Evolutionary conservation across 2,329 filamentous ascomycete genomes (phyloP), one percentile per base, ranked within the genome.

Genomic region (Colletotrichum trifolii): DNA sequence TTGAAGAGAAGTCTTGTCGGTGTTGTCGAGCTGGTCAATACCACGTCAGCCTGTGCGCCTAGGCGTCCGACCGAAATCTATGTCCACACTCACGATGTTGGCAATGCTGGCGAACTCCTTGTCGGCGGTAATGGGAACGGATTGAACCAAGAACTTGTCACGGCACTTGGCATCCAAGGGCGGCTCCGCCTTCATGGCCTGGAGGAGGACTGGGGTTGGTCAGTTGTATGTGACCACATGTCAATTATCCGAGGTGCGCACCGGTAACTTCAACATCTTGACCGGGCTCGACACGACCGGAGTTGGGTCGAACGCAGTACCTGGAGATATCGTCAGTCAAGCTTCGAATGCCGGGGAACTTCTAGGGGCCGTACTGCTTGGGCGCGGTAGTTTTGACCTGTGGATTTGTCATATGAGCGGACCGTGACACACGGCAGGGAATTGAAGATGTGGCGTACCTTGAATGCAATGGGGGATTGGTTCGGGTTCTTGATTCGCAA

Each of bases 301-400:
- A 97, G 84, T 99, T 98, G 62, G 96, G 95, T 73, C 96, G 90
- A 64, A 98, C 95, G 78, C 96, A 98, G 83, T 99, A 99, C 85
- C 95, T 97, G 73, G 43, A 69, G 53, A 61, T 53, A 62, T 42
- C 58, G 67, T 75, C 64, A 75, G 70, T 64, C 63, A 70, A 58
- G 46, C 55, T 17, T 56, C 50, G 50, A 69, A 64, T 63, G 66
- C 67, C 68, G 57, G 45, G 39, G 43, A 67, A 71, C 17, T 17
- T 60, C 67, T 54, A 67, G 66, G 70, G 62, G 68, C 79, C 91
- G 75, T 92, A 99, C 95, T 98, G 96, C 83, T 98, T 98, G 39
- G 96, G 96, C 54, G 96, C 96, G 68, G 96, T 99, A 53, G 96
- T 99, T 89, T 99, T 99, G 80, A 99, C 96, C 94, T 97, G 72